Percentiles rank a stretch among this genome's conserved stretches.
These are phyloP conservation scores for Pseudoneurospora amorphoporcata DNA, from an alignment of 495 filamentous ascomycete species.

Conservation along the genomic window DNA sequence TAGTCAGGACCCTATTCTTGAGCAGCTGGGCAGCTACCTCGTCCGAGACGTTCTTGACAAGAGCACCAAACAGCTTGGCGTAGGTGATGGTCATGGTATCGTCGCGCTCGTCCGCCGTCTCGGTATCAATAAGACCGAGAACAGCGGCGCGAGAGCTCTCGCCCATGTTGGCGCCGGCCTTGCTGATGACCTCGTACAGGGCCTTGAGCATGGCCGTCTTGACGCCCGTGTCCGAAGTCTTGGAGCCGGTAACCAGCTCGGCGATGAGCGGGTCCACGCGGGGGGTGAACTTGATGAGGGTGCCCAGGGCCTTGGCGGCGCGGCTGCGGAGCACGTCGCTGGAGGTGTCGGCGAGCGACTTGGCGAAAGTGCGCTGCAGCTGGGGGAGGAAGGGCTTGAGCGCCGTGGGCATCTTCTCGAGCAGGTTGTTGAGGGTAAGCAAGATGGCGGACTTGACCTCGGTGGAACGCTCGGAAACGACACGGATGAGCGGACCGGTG, in stretches of 20 bases:
- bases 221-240: conserved; percentile 79
- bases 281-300: conserved; percentile 90
- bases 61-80: conserved; percentile 75
- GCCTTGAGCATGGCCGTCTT: conserved; percentile 96
- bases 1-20: conserved; percentile 70
- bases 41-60: conserved; percentile 69
- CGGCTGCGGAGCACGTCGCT: conserved; percentile 80
- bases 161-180: conserved; percentile 88
- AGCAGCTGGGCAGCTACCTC: conserved; percentile 58
- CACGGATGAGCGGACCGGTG: conserved; percentile 91
- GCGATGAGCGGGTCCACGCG: conserved; percentile 79
- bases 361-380: conserved; percentile 91
- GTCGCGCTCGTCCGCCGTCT: conserved; percentile 57
- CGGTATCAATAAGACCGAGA: conserved; percentile 76
- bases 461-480: conserved; percentile 87
- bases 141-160: conserved; percentile 75
- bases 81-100: conserved; percentile 75
- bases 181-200: conserved; percentile 89
- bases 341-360: conserved; percentile 84
- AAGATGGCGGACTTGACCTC: conserved; percentile 95
- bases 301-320: conserved; percentile 92
- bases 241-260: conserved; percentile 87
- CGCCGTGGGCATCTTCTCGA: conserved; percentile 92
- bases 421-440: conserved; percentile 83
- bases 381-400: conserved; percentile 96